Conservation (phyloP, 148 eudicot species). For the Spergularia bocconei region DNA sequence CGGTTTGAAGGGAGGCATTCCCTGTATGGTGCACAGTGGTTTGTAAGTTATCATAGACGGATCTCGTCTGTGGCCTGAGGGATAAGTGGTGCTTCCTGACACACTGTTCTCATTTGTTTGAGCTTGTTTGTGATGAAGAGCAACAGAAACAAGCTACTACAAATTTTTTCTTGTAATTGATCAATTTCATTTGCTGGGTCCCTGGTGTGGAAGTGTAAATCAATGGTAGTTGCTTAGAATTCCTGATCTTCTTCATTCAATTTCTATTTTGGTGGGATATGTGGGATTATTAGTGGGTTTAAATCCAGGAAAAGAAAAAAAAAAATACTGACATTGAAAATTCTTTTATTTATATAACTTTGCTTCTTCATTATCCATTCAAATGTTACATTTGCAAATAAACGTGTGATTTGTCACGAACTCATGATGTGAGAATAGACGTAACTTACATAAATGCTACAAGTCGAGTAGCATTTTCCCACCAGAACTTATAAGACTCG, state of each 20-base stretch:
- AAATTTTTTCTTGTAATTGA: conserved; percentile 28
- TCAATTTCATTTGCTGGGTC: conserved; percentile 27
- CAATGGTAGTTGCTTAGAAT: conserved; percentile 22
- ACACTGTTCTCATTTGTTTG: conserved; percentile 28
- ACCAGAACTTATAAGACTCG: too few relatives aligned
- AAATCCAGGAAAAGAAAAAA: conserved; percentile 8
- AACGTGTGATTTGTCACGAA: too few relatives aligned
- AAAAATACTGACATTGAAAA: conserved; percentile 14
- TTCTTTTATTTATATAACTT: conserved; percentile 14
- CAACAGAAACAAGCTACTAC: conserved; percentile 27
- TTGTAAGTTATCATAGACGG: conserved; percentile 1
- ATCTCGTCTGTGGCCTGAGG: neutral
- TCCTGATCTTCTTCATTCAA: neutral
- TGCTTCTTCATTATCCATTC: neutral
- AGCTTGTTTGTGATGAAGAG: conserved; percentile 24
- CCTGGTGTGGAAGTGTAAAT: conserved; percentile 36
- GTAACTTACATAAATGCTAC: too few relatives aligned
- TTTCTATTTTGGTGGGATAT: conserved; percentile 12
- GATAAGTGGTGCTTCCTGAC: conserved; percentile 11
- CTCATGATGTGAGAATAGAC: too few relatives aligned
- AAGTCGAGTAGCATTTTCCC: too few relatives aligned
- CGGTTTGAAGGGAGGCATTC: conserved; percentile 10
- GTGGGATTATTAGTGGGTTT: conserved; percentile 11
- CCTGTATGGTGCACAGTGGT: conserved; percentile 1
- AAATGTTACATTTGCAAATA: too few relatives aligned